Evolutionary conservation across 805 yeast species (phyloP), one percentile per base, ranked within the genome.

Genomic region (Candida multigemmis): DNA sequence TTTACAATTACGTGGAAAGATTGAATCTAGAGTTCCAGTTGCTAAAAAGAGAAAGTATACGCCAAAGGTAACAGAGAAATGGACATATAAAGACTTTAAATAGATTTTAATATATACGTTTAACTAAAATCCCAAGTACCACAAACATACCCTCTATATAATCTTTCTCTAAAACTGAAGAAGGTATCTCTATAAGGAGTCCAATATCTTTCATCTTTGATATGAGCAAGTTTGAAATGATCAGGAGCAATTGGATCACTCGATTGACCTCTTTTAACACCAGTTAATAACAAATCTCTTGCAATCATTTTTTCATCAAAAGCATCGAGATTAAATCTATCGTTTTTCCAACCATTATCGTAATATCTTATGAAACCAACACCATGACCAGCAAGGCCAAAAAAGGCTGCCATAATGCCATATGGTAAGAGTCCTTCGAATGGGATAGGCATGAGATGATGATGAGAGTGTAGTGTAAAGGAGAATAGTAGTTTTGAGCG

Each of bases 71-170:
- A 81, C 94, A 16, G 96, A 89, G 53, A 89, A 87, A 58, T 85
- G 94, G 93, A 71, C 87, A 18, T 83, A 81, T 59, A 89, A 89
- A 60, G 94, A 89, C 56, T 83, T 82, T 47, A 77, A 78, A 56
- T 78, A 62, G 44, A 8, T 7, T 18, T 6, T 18, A 10, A 10
- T n/a, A 26, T 21, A 11, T 21, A 8, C 12, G 10, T 8, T 33
- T 23, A 36, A 18, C 37, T 35, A 30, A 57, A 60, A 39, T 61
- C 65, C 68, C 68, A 61, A 30, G 49, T 48, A 15, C 68, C 68
- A 24, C 60, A 48, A 31, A 56, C 60, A 37, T 61, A 61, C 21
- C 68, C 68, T 41, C 60, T 54, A 53, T 55, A 61, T 40, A 61
- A 57, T 46, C 68, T 55, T 40, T 61, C 68, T 54, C 68, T 59